Base-by-base conservation (phyloP, 768 basidiomycete genomes). In the Trametes coccinea region DNA sequence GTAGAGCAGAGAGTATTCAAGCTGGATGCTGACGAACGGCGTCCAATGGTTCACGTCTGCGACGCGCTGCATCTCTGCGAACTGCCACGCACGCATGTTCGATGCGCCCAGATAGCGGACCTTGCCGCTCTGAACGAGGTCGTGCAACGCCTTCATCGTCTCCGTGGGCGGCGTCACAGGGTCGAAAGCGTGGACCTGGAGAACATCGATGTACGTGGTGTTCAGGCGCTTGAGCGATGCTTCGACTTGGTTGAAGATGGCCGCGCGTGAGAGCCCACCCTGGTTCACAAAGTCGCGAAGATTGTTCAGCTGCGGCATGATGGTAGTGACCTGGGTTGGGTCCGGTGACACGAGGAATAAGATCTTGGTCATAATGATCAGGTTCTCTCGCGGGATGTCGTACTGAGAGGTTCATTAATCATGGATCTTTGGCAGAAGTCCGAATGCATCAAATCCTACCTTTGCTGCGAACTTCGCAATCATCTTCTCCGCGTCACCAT, bases 1-100 rank as follows among this genome's bases (percentile, higher is more conserved):
- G 66, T 86, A 86, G 17, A 84, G 73, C 5, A 84, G 70, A 37
- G 76, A 82, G 63, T 85, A 80, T 59, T 82, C 79, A 45, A 78
- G 75, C 70, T 86, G 84, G 77, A 85, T 83, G 58, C 82, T 80
- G 50, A 83, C 75, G 62, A 86, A 85, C 60, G 75, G 79, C 4
- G 84, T 83, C 76, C 82, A 82, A 3, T 77, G 77, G 14, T 81
- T 67, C 59, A 71, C 72, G 39, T 72, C 69, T 5, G 82, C 82
- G 2, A 80, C 74, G 34, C 78, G 75, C 56, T 82, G 79, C 70
- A 83, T 69, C 52, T 59, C 62, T 10, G 68, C 66, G 59, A 75
- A 71, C 66, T 76, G 74, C 74, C 74, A 75, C 0, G 69, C 56
- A n/a, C 64, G 59, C 70, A 73, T 70, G 51, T 70, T 70, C 48